phyloP scores from a whole-genome alignment of 257 asterid species.

The Jacaranda copaia region DNA sequence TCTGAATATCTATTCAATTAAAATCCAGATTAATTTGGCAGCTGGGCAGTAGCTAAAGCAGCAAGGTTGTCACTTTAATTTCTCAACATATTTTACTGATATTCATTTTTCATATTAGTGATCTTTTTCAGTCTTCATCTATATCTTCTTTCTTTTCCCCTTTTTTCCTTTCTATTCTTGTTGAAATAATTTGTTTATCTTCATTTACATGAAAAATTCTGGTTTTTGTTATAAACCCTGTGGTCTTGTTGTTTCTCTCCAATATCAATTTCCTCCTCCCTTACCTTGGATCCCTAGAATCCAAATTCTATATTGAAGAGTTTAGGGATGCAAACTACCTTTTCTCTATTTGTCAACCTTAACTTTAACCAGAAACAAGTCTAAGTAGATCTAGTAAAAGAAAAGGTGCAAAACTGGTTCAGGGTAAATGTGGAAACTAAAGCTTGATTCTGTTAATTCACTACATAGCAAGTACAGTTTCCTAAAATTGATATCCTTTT shows the following conservation, averaged over 20 bases:
- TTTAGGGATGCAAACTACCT: background rate
- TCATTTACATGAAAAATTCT: background rate
- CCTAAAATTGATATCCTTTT: background rate
- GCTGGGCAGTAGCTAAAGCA: background rate
- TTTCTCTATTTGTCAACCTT: background rate
- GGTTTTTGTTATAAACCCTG: background rate
- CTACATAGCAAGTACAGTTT: background rate
- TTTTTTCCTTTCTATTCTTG: conserved; percentile 3
- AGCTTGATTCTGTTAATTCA: background rate
- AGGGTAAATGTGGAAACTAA: background rate
- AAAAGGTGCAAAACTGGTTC: background rate
- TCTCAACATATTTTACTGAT: conserved; percentile 15
- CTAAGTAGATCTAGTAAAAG: background rate
- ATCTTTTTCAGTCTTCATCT: background rate
- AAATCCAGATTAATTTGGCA: conserved; percentile 6
- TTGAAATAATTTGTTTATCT: background rate
- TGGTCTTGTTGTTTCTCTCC: background rate
- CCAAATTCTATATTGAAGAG: background rate
- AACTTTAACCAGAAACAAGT: background rate
- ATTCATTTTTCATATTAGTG: background rate
- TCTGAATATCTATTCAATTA: background rate
- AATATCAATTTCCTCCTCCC: background rate
- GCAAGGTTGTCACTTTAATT: background rate
- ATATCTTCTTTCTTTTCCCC: background rate
- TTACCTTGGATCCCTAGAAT: background rate